Conservation (phyloP, 495 filamentous ascomycete genomes). For the Ramalina peruviana region DNA sequence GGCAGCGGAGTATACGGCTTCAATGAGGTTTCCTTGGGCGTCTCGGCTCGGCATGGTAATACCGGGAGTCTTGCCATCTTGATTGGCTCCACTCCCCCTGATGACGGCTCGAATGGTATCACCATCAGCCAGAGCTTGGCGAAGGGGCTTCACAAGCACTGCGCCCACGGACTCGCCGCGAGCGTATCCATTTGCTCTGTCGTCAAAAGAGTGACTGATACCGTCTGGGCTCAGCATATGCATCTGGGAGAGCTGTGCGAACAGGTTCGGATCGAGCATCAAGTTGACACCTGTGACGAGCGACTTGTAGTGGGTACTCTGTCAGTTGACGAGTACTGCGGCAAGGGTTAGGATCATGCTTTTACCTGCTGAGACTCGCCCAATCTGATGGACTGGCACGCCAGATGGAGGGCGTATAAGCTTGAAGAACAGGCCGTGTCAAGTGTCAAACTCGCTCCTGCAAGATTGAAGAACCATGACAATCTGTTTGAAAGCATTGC, state of each 20-base stretch:
- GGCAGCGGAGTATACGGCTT: conserved; percentile 25
- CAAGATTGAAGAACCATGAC: conserved; percentile 34
- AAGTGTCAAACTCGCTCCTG: conserved; percentile 33
- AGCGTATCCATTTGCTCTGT: conserved; percentile 20
- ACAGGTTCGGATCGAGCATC: conserved; percentile 13
- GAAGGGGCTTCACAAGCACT: conserved; percentile 24
- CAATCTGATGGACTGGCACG: conserved; percentile 25
- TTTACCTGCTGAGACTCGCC: conserved; percentile 25
- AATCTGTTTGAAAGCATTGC: conserved; percentile 31
- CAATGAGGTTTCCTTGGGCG: conserved; percentile 30
- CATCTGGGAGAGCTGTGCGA: conserved; percentile 1
- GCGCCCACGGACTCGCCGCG: conserved; percentile 29
- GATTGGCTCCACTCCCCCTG: conserved; percentile 18
- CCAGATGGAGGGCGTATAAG: conserved; percentile 30
- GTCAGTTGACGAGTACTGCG: no score
- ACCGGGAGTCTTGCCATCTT: conserved; percentile 39
- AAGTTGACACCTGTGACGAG: conserved; percentile 12
- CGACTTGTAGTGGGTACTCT: conserved; percentile 2
- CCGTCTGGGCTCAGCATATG: conserved; percentile 20
- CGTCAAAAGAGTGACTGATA: conserved; percentile 27
- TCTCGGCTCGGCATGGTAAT: conserved; percentile 28
- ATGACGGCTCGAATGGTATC: conserved; percentile 30
- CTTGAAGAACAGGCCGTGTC: conserved; percentile 38
- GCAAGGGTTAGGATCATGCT: no score
- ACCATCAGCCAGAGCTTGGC: conserved; percentile 23